Base-by-base conservation (phyloP, 2,329 filamentous ascomycete genomes). In the Ascochyta viciae-villosae region DNA sequence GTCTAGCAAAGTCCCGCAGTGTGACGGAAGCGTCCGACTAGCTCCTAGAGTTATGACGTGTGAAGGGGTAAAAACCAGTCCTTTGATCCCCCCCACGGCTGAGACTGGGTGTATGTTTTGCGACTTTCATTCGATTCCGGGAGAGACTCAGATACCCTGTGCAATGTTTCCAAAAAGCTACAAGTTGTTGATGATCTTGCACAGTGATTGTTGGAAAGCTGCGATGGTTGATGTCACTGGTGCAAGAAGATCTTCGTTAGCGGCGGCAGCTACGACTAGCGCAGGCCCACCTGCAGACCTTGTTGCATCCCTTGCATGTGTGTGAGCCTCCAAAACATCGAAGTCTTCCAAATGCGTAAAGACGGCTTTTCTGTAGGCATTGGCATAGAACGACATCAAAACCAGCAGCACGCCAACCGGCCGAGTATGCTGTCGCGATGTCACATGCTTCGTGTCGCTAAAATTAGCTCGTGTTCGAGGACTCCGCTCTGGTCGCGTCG, bases 211-310 rank as follows among this genome's bases (percentile, higher is more conserved):
- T 10, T 10, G 35, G 23, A 12, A 23, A 46, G 26, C 23, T 50
- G 29, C 29, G 41, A 41, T 50, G 53, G 15, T 47, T 50, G 47
- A 50, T 50, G 53, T 50, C 53, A 46, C 37, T 24, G 33, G n/a
- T 42, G 38, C 43, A 43, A 12, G 26, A 27, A 48, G 48, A 51
- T 57, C 48, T 29, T 43, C 39, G 6, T 38, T 56, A 56, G 53
- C 42, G 53, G 41, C 53, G 54, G 48, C 33, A 43, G n/a, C 54
- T 55, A 52, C 24, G 10, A 27, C 24, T 51, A 57, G 54, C 43
- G 35, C 22, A 38, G 12, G 24, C 29, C 23, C 48, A 24, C 29
- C 23, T 27, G 24, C 16, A 24, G 24, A 41, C 22, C 13, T 15
- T 23, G 16, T 15, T 40, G 42, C 31, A 23, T 24, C 27, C 13